Conservation (phyloP, 495 filamentous ascomycete genomes). For the Neurospora sp. region DNA sequence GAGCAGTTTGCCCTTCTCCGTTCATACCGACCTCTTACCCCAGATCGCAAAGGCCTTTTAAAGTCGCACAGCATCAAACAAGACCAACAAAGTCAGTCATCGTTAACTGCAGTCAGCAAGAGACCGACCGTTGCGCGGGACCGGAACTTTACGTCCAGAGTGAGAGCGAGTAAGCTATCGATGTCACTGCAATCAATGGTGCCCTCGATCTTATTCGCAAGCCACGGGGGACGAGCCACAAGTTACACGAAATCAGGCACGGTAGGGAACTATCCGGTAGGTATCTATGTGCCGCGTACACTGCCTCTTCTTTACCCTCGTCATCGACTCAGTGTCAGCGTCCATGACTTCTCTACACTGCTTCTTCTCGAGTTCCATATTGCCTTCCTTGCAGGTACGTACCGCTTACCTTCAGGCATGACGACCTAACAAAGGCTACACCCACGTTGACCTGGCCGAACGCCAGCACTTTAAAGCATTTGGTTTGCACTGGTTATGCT, state of each 20-base stretch:
- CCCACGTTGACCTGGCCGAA: not conserved
- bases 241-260: not conserved
- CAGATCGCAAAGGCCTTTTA: not conserved
- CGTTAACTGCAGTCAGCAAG: not conserved
- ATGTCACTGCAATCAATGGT: too few species aligned
- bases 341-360: not conserved
- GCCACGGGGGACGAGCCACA: not conserved
- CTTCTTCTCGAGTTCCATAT: not conserved
- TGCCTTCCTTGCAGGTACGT: not conserved
- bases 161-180: too few species aligned
- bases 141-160: too few species aligned
- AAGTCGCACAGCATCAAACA: not conserved
- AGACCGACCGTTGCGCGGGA: not conserved
- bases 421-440: not conserved
- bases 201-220: not conserved
- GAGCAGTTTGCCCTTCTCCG: not conserved
- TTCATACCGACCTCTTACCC: not conserved
- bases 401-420: not conserved
- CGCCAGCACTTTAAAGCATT: not conserved
- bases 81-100: not conserved
- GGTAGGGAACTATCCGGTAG: not conserved
- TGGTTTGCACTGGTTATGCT: not conserved
- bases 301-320: not conserved
- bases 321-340: not conserved
- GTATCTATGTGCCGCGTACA: not conserved